Conservation (phyloP, 352 stramenopile genomes). For the Achlya hypogyna region DNA sequence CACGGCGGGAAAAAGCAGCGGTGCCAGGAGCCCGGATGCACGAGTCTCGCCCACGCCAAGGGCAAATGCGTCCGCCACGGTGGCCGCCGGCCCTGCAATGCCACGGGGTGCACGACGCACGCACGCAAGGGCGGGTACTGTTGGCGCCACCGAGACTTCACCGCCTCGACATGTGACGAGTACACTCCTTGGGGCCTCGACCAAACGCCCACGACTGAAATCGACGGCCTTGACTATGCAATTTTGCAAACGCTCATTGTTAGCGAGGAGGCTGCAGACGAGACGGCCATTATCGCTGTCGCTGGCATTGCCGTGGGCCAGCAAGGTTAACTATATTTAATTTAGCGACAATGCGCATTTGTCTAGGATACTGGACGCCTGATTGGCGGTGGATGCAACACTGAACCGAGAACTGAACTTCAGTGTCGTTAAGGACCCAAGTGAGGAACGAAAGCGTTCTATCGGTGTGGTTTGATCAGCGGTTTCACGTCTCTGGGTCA, state of each 20-base stretch:
- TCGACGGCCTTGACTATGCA: not conserved
- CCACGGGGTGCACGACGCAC: not conserved
- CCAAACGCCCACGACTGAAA: not conserved
- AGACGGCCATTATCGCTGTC: too few relatives aligned
- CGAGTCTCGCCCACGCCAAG: not conserved
- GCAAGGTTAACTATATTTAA: not conserved
- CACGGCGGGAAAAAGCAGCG: not conserved
- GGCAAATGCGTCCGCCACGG: conserved; percentile 2
- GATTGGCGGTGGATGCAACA: too few relatives aligned
- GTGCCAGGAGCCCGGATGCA: not conserved
- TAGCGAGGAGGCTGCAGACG: not conserved
- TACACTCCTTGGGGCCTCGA: not conserved
- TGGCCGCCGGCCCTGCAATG: not conserved
- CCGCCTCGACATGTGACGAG: not conserved
- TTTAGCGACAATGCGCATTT: not conserved
- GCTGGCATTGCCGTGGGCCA: not conserved
- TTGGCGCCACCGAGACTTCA: not conserved
- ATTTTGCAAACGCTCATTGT: not conserved
- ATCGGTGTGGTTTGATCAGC: too few relatives aligned
- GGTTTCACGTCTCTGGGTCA: too few relatives aligned
- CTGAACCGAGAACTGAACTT: too few relatives aligned
- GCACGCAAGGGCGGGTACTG: not conserved
- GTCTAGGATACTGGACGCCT: not conserved
- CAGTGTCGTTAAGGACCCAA: too few relatives aligned
- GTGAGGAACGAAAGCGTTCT: too few relatives aligned